Base-by-base conservation (phyloP, 2,329 filamentous ascomycete species). In the Dryadomyces sulphureus region DNA sequence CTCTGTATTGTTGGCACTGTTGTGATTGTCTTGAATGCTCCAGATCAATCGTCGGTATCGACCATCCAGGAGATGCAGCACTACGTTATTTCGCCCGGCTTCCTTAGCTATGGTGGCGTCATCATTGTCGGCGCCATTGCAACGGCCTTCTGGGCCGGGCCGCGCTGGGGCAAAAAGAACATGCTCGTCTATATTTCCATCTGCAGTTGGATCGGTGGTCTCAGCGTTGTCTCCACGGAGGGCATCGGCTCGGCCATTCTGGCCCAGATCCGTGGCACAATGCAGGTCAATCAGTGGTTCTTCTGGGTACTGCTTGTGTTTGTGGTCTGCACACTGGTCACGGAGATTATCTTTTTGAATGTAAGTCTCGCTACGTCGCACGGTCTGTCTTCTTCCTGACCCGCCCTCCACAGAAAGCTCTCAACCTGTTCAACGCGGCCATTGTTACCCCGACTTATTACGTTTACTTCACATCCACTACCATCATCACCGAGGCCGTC, bases 381-480 rank as follows among this genome's bases (percentile, higher is more conserved):
- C 9, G 24, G n/a, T 43, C 4, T 12, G 6, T 11, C 11, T 12
- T 1, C 17, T 30, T 35, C 22, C 38, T 46, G 41, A 35, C n/a
- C 30, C 25, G 48, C 52, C 49, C 62, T 38, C 9, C 4, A 48
- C 64, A 96, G 89, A 98, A 98, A 95, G 92, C 92, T 6, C 73
- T 96, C 47, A 96, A 98, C 59, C 65, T 98, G 43, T 96, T 90
- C 71, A 96, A 98, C 57, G 92, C 92, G 34, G 90, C 92, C 7
- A 75, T 98, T 53, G 92, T 98, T 49, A 98, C 92, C 0, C 92
- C 92, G 1, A 98, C 92, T 2, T 98, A 98, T 66, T 98, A 98
- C 62, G 92, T 98, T 53, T 90, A 93, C 68, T 98, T 98, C 61
- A 98, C 92, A 35, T 94, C 82, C 55, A 84, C 88, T 5, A 96